Base-by-base conservation (phyloP, 106 monocot genomes). In the Allium cepa region DNA sequence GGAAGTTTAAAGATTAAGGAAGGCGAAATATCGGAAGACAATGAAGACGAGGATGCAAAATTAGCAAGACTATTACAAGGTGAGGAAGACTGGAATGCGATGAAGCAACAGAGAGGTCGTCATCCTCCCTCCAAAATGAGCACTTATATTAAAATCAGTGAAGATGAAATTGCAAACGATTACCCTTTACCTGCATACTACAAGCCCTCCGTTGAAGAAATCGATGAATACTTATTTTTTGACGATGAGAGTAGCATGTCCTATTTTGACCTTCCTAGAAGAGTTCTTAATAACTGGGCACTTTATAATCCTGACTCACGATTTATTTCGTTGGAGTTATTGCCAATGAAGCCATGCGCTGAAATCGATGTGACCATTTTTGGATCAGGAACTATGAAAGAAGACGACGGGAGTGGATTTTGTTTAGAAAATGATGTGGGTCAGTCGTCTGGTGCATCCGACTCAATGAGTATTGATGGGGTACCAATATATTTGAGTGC, bases 181-280 rank as follows among this genome's bases (percentile, higher is more conserved):
- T 97, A 97, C 68, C 97, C 97, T 50, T 49, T 97, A 52, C 97
- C 97, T 73, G 82, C 89, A 66, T 97, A 92, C 72, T 97, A 97
- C 69, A 92, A 85, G 66, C 88, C 97, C 17, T 49, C 65, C 28
- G 80, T 77, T 26, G 60, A 86, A 73, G 97, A 97, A 81, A 92
- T 79, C 81, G 97, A 97, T 77, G 97, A 97, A 68, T 97, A 80
- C 50, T 77, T 97, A 45, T 85, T 85, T 56, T 87, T 80, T 83
- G 96, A 92, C 7, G 81, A 69, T 68, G 92, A 97, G 13, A 51
- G 57, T 60, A 66, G 69, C 62, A 74, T 79, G 49, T 84, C 49
- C 52, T 76, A 86, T 76, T 61, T 65, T 59, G 96, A 92, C 15
- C 87, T 92, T 62, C 97, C 97, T 9, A 84, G 72, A 59, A 86